Evolutionary conservation across 2,329 filamentous ascomycete genomes (phyloP).

Genomic region (Chaetomium sp.): DNA sequence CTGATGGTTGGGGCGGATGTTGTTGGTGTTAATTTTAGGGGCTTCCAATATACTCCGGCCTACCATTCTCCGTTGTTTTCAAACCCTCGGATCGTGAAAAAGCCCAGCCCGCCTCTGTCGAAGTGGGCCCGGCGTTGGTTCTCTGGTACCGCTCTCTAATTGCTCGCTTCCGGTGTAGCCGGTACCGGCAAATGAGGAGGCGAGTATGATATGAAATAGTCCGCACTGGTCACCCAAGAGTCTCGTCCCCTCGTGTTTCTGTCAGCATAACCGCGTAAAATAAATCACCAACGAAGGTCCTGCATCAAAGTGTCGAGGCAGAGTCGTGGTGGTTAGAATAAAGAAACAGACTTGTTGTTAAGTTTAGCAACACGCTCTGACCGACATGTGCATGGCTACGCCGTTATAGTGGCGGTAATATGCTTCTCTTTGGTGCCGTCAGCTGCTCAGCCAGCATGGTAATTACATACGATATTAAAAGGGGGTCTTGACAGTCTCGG

Average conservation of each 20-base stretch:
- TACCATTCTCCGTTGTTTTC: constrained; percentile 1
- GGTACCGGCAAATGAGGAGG: constrained; percentile 15
- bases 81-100: not conserved
- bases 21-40: not conserved
- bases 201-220: constrained; percentile 9
- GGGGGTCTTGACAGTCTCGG: constrained; percentile 3
- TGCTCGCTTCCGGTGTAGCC: constrained; percentile 12
- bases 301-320: not conserved
- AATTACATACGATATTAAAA: constrained; percentile 20
- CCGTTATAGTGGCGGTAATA: constrained; percentile 6
- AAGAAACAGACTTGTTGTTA: constrained; percentile 4
- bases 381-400: constrained; percentile 3
- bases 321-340: not conserved
- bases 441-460: not conserved
- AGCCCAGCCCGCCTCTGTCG: not conserved
- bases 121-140: constrained; percentile 7
- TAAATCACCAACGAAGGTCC: constrained; percentile 8
- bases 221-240: not conserved
- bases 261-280: not conserved
- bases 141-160: not conserved
- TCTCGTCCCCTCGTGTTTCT: not conserved
- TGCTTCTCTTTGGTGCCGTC: constrained; percentile 16
- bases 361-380: constrained; percentile 9
- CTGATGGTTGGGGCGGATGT: not conserved
- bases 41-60: not conserved